Evolutionary conservation across 441 rosid species (phyloP), one percentile per base, ranked within the genome.

Genomic region (Codiaeum variegatum): DNA sequence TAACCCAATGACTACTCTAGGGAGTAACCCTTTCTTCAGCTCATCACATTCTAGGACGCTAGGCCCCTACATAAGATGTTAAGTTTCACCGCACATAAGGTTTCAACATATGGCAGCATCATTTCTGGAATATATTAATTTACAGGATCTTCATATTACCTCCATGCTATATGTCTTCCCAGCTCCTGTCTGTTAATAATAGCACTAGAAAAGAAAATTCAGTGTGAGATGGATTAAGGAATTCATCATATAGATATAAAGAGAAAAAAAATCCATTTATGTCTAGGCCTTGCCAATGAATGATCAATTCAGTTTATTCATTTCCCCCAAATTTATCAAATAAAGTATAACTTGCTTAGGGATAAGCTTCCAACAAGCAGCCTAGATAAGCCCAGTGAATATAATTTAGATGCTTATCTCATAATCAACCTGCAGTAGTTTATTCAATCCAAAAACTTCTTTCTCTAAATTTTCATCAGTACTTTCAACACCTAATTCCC

Each of bases 131-230:
- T 61, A 56, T 34, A 42, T 40, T 40, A 40, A 40, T 61, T 47
- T 31, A 40, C 46, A 59, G 34, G 32, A 73, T 60, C 54, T 76
- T 69, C 24, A 62, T 31, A 67, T 65, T 67, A 91, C 96, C 96
- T 94, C 97, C 89, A 89, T 91, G 82, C 88, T 84, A 42, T 85
- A 90, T 16, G 97, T 91, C 88, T 94, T 91, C 75, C 93, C 97
- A 52, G 96, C 98, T 73, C 97, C 97, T n/a, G 98, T 94, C 98
- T 89, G 91, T 78, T 67, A 42, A 71, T 68, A 81, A 70, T 77
- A 38, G 51, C 54, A 63, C 58, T n/a, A n/a, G n/a, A n/a, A 51
- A 34, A 26, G 51, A 72, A 77, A 46, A 56, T 64, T 62, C 59
- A 60, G 70, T 55, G 5, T 26, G 42, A 70, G 67, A 58, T 61